Base-by-base conservation (phyloP, 129 eudicot species). In the Silybum marianum region DNA sequence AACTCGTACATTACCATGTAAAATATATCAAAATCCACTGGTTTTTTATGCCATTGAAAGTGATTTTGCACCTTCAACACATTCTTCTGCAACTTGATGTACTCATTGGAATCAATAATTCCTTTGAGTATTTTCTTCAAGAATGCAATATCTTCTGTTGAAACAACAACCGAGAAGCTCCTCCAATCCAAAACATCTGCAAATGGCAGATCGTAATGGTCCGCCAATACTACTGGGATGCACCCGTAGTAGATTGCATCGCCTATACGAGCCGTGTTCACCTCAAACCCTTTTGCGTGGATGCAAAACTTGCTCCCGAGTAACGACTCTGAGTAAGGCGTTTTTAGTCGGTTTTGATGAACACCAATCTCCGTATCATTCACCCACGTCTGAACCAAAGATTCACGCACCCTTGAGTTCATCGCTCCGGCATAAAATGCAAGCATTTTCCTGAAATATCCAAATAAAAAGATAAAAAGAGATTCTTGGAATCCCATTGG, bases 371-470 rank as follows among this genome's bases (percentile, higher is more conserved):
- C 86, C 0, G 90, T 62, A 54, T 92, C 99, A 14, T 92, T 92
- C 19, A 69, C 25, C 97, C 97, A 95, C 16, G 84, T 34, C 14
- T 58, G 78, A 24, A 92, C 89, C 26, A 95, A 84, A 5, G 51
- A 38, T 78, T 87, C 75, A 0, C 98, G 93, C 65, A 85, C 91
- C 46, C 88, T 82, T 1, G 98, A 92, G 88, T 92, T 95, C 92
- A 89, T 87, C 34, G 98, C 94, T 80, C 98, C 98, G 2, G 98
- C 98, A 69, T 88, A 95, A 76, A 95, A 95, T n/a, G 96, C 98
- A 32, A 95, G 91, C 82, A 80, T 89, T 83, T 84, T 76, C 93
- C 98, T 95, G 90, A 58, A 79, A 72, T 18, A 72, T 71, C 9
- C 18, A 4, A 1, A 3, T 25, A 25, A 80, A 54, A 63, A 9